These are phyloP conservation scores for Pseudogymnoascus sp. DNA, from an alignment of 2,329 filamentous ascomycete genomes.

Conservation along the genomic window DNA sequence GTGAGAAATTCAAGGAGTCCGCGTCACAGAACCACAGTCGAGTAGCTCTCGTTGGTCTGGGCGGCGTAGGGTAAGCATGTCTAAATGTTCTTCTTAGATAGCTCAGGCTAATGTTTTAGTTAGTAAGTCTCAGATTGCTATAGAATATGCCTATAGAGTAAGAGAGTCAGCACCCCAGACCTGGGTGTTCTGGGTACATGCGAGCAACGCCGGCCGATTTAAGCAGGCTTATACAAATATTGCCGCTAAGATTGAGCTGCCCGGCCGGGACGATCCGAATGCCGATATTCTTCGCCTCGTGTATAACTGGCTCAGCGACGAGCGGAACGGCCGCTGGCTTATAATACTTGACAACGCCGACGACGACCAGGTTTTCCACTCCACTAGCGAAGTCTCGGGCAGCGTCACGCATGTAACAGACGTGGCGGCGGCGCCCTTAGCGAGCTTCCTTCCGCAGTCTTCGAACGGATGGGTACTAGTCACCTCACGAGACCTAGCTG, in stretches of 20 bases:
- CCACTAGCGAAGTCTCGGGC: background rate
- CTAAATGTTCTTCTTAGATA: background rate
- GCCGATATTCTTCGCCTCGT: conserved; percentile 14
- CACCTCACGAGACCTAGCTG: conserved; percentile 6
- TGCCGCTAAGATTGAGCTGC: conserved; percentile 14
- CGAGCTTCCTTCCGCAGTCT: background rate
- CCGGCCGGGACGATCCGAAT: conserved; percentile 15
- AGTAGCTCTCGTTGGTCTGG: conserved; percentile 14
- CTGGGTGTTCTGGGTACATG: conserved; percentile 19
- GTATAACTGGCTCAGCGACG: conserved; percentile 16
- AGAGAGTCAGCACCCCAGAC: conserved; percentile 1
- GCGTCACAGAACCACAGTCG: conserved; percentile 11
- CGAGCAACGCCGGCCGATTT: conserved; percentile 12
- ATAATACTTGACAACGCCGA: conserved; percentile 21
- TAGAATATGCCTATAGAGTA: conserved; percentile 17
- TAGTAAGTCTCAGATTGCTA: conserved; percentile 20
- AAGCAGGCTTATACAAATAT: conserved; percentile 17
- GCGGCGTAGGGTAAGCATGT: conserved; percentile 15
- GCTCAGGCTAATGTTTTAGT: background rate
- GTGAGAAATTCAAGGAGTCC: conserved; percentile 3
- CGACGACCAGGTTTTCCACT: conserved; percentile 13
- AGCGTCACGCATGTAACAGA: background rate
- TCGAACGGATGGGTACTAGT: conserved; percentile 11
- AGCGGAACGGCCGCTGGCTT: conserved; percentile 17
- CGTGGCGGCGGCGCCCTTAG: background rate